Evolutionary conservation across 306 rosid genomes (phyloP), one percentile per base, ranked within the genome.

Genomic region (Sicyos edulis): DNA sequence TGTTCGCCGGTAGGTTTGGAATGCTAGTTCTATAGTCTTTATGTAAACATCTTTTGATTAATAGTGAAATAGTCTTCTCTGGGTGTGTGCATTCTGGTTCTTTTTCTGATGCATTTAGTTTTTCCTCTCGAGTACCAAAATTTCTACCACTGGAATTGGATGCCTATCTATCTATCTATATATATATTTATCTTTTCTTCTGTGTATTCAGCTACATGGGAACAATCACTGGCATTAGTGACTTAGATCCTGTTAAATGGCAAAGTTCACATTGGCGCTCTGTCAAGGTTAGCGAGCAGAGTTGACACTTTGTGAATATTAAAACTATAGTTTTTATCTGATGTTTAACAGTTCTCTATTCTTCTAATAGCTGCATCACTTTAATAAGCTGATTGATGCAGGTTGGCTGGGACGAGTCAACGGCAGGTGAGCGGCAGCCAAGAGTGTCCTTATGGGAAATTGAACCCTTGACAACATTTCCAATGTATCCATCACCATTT

Each of bases 381-480:
- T 20, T 59, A 57, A 66, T 68, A 67, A 70, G 34, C 65, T 74
- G 80, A 67, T 49, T 0, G 76, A 69, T 83, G 83, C 86, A 95
- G 99, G 99, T 95, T 75, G 99, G 99, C 53, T 95, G 99, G 99
- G 99, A 95, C 45, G 99, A 95, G 78, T 95, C 99, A 26, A 91
- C 97, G 2, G 99, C 99, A n/a, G 99, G 97, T 54, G 99, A 95
- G 64, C 87, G 92, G 77, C 99, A 95, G 81, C 97, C 99, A 55
- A 86, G 99, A 82, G 99, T 95, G 22, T 89, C 99, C 42, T 70
- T 95, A 24, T 95, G 99, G 99, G 99, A 95, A 81, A 89, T 91
- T 79, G 99, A 95, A 77, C 99, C 99, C 6, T 79, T 95, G 72
- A 95, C 99, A 12, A 86, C 99, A 34, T 95, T 95, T 74, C 99